These are phyloP conservation scores for Naganishia friedmannii DNA, from an alignment of 768 basidiomycete species.

Conservation along the genomic window DNA sequence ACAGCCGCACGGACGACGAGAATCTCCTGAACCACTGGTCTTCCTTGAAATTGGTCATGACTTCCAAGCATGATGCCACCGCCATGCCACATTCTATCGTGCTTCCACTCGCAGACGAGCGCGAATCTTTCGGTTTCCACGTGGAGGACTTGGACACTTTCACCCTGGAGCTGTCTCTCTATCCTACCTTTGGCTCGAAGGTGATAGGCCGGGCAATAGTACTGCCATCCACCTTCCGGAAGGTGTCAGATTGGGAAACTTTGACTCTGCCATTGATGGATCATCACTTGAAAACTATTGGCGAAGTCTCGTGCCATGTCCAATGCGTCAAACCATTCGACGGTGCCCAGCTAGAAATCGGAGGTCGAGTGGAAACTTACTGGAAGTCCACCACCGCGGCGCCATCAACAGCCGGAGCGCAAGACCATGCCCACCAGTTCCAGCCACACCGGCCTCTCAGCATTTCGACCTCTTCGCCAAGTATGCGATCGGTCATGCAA, in stretches of 20 bases:
- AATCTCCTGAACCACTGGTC: slow-evolving; percentile 55
- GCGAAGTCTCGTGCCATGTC: slow-evolving; percentile 87
- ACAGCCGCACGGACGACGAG: slow-evolving; percentile 53
- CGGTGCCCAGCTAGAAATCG: slow-evolving; percentile 87
- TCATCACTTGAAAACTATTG: slow-evolving; percentile 86
- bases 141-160: slow-evolving; percentile 69
- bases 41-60: slow-evolving; percentile 91
- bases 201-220: slow-evolving; percentile 91
- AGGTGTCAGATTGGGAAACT: slow-evolving; percentile 53
- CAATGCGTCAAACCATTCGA: slow-evolving; percentile 83
- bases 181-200: slow-evolving; percentile 95
- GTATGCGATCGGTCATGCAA: slow-evolving; percentile 38
- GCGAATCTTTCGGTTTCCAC: slow-evolving; percentile 79
- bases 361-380: slow-evolving; percentile 93
- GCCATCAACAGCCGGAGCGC: slow-evolving; percentile 36
- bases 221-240: slow-evolving; percentile 67
- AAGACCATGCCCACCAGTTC: slow-evolving; percentile 53
- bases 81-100: slow-evolving; percentile 87
- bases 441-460: slow-evolving; percentile 51
- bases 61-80: slow-evolving; percentile 74
- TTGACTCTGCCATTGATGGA: slow-evolving; percentile 73
- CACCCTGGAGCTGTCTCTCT: slow-evolving; percentile 85
- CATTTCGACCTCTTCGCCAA: slow-evolving; percentile 48
- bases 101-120: slow-evolving; percentile 70
- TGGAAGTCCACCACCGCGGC: slow-evolving; percentile 80